Evolutionary conservation across 495 filamentous ascomycete species (phyloP), one percentile per base, ranked within the genome.

Genomic region (Darksidea phi): DNA sequence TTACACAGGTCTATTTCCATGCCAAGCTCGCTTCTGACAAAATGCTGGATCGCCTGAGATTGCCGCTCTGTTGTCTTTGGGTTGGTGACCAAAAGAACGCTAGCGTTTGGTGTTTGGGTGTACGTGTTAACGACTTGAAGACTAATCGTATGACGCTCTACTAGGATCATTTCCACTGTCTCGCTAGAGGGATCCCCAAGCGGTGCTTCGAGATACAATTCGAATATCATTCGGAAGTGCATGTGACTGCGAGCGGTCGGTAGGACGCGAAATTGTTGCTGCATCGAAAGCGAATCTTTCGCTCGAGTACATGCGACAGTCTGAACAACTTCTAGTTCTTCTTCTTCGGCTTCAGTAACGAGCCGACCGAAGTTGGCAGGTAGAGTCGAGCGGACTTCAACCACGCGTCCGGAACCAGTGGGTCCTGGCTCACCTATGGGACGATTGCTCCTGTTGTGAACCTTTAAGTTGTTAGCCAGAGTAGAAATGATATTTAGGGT

Each of bases 161-260:
- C 41, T 15, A 43, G 41, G 13, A 52, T 52, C 49, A 34, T 18
- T 17, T 52, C 48, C 49, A 52, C 3, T 8, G 4, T 52, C 28
- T 52, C 24, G 49, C 28, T 52, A 8, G 24, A 6, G 18, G 18
- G 49, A 34, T 52, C 23, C 13, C 18, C 23, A 6, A 17, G 11
- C 23, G 49, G 49, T 24, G 23, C 36, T 17, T 52, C 49, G 15
- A 52, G 49, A 18, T 37, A 52, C 8, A 52, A 18, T 21, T 52
- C 49, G 28, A 52, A 52, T 8, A 37, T 17, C 7, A 52, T 52
- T 8, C 12, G 49, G 49, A 52, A 52, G 49, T 52, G 49, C 2
- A 15, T 34, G 28, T 52, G 49, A 36, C 49, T 52, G 6, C 49
- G 49, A 18, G 49, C 49, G 6, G 24, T 34, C 28, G 49, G 36